Percentiles rank a stretch among this genome's conserved stretches.
These are phyloP conservation scores for Licmophora abbreviata DNA, from an alignment of 108 stramenopile genomes.

Conservation along the genomic window DNA sequence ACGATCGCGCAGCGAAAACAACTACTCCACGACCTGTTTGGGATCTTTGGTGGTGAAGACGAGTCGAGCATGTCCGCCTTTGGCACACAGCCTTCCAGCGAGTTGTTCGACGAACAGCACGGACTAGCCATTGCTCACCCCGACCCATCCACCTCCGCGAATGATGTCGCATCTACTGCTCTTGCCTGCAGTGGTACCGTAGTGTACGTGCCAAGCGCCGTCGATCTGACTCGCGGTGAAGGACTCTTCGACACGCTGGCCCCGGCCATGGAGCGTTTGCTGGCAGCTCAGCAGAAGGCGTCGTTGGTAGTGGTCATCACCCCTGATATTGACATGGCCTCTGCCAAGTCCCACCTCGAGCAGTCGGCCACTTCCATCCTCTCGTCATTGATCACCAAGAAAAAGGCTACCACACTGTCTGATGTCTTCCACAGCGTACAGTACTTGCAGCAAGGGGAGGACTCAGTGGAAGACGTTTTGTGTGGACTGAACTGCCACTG, in stretches of 20 bases:
- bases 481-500: background rate
- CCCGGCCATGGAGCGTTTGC: slow-evolving; percentile 65
- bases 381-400: slow-evolving; percentile 26
- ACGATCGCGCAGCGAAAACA: slow-evolving; percentile 15
- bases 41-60: slow-evolving; percentile 25
- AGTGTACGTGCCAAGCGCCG: slow-evolving; percentile 49
- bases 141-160: slow-evolving; percentile 15
- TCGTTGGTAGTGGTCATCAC: slow-evolving; percentile 52
- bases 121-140: slow-evolving; percentile 62
- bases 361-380: slow-evolving; percentile 46
- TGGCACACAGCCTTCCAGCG: slow-evolving; percentile 47
- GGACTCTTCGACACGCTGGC: slow-evolving; percentile 68
- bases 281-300: slow-evolving; percentile 21
- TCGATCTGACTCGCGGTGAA: slow-evolving; percentile 66
- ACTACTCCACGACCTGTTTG: slow-evolving; percentile 33
- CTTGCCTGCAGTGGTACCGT: slow-evolving; percentile 69
- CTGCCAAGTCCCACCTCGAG: slow-evolving; percentile 34
- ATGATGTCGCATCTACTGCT: slow-evolving; percentile 57
- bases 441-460: slow-evolving; percentile 46
- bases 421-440: slow-evolving; percentile 63
- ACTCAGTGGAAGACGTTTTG: slow-evolving; percentile 15
- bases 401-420: slow-evolving; percentile 33
- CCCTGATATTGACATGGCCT: slow-evolving; percentile 3
- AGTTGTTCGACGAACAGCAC: slow-evolving; percentile 19
- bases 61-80: slow-evolving; percentile 51